These are phyloP conservation scores for Neurospora sp. DNA, from an alignment of 495 filamentous ascomycete genomes.

Conservation along the genomic window DNA sequence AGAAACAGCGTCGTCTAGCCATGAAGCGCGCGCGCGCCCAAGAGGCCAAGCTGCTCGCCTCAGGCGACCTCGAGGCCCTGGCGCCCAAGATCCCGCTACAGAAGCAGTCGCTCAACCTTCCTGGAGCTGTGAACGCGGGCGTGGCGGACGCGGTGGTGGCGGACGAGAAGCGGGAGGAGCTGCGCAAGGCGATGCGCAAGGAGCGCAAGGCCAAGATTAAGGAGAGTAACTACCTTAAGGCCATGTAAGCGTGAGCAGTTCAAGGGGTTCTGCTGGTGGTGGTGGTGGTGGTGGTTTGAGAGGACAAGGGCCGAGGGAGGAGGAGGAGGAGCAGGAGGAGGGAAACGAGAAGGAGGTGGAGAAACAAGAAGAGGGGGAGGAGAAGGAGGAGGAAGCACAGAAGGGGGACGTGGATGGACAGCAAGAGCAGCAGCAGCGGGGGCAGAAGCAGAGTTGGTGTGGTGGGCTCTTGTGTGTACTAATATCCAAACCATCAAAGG, in stretches of 20 bases:
- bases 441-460: not conserved
- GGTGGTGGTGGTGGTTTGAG: not conserved
- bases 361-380: not conserved
- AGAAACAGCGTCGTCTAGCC: slow-evolving; percentile 62
- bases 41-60: slow-evolving; percentile 54
- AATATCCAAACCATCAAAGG: not conserved
- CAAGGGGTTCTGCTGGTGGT: not conserved
- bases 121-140: slow-evolving; percentile 48
- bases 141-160: slow-evolving; percentile 47
- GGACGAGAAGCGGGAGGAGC: slow-evolving; percentile 46
- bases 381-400: not conserved
- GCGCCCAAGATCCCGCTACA: slow-evolving; percentile 69
- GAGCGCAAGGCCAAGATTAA: slow-evolving; percentile 74
- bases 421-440: not conserved
- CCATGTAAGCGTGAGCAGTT: slow-evolving; percentile 42
- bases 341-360: too few relatives aligned
- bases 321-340: not conserved
- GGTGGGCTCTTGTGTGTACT: not conserved
- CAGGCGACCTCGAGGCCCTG: slow-evolving; percentile 52
- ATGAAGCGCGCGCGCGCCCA: slow-evolving; percentile 51
- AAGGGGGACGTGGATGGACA: not conserved
- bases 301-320: not conserved
- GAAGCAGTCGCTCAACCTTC: slow-evolving; percentile 78
- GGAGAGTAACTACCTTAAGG: slow-evolving; percentile 86
- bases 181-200: slow-evolving; percentile 60